Base-by-base conservation (phyloP, 345 rosid genomes). In the Cardamine resedifolia region DNA sequence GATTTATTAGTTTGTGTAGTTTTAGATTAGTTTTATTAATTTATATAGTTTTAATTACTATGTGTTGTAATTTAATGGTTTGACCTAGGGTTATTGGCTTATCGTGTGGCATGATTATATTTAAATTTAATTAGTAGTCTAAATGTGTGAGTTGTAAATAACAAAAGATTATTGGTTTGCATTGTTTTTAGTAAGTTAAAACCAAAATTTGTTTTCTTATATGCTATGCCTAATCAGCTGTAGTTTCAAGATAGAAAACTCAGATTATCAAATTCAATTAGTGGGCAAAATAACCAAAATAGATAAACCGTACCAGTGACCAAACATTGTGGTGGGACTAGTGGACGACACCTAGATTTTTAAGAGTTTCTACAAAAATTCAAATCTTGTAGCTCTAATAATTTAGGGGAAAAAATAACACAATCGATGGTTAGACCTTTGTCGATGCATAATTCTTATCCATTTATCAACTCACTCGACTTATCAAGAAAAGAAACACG, bases 401-500 rank as follows among this genome's bases (percentile, higher is more conserved):
- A 10, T n/a, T 28, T 56, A 34, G 16, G n/a, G n/a, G n/a, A n/a
- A n/a, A 20, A 19, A 7, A 21, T 2, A 7, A 59, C 38, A 6
- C 12, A 59, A 59, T 21, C 6, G 4, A 59, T 59, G 18, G 36
- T 45, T 10, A 44, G 26, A 27, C 18, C 6, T 23, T 9, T 7
- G 10, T 26, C 9, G 52, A 27, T n/a, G 26, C 34, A 70, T 36
- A 36, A 23, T 34, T 58, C 15, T 24, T 58, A 10, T 27, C 10
- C 30, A 59, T 20, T 41, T 43, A 43, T 68, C 5, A 21, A 18
- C 10, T 18, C 43, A 39, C 7, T 48, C 12, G 26, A 34, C 30
- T 48, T 48, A 43, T 60, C 10, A 58, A 21, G 16, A n/a, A 34
- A 24, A 23, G 49, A 60, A 60, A 39, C 65, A 60, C 49, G 64